Evolutionary conservation across 495 filamentous ascomycete species (phyloP).

Genomic region (Penicillium verhagenii): DNA sequence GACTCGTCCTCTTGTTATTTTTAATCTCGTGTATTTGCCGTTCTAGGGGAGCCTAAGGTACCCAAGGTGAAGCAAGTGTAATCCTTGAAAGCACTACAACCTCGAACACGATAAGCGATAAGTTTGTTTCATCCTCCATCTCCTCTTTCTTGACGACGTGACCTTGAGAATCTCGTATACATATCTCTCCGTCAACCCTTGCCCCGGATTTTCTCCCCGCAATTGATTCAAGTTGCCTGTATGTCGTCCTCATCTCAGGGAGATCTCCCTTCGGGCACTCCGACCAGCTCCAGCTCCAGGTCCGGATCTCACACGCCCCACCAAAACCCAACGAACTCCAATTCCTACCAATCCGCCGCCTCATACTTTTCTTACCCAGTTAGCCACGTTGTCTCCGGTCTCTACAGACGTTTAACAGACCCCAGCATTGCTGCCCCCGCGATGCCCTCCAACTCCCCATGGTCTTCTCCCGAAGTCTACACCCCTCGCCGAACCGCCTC

Average conservation of each 20-base stretch:
- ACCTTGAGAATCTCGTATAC: background rate
- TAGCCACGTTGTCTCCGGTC: constrained; percentile 51
- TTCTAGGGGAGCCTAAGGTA: no score
- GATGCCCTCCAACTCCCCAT: constrained; percentile 28
- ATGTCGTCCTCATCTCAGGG: constrained; percentile 32
- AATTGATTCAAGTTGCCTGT: constrained; percentile 22
- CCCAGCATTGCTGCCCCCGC: constrained; percentile 22
- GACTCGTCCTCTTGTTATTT: no score
- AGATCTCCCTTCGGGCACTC: constrained; percentile 17
- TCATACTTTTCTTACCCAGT: constrained; percentile 58
- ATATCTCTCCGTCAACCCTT: background rate
- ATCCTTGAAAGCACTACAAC: no score
- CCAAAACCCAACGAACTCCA: constrained; percentile 15
- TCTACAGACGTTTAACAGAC: constrained; percentile 54
- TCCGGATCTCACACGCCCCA: constrained; percentile 36
- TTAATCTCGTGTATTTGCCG: no score
- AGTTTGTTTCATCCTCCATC: constrained; percentile 5
- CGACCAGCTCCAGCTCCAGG: constrained; percentile 27
- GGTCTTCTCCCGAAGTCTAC: constrained; percentile 37
- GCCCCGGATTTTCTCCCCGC: constrained; percentile 12
- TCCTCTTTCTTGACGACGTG: no score
- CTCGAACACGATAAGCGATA: constrained; percentile 13
- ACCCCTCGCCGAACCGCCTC: constrained; percentile 54
- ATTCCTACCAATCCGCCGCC: constrained; percentile 35
- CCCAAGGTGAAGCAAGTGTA: no score